A percentile compares a stretch with the other conserved stretches of the same genome.
These are phyloP conservation scores for Penicillium canariense DNA, from an alignment of 495 filamentous ascomycete species.

Conservation along the genomic window DNA sequence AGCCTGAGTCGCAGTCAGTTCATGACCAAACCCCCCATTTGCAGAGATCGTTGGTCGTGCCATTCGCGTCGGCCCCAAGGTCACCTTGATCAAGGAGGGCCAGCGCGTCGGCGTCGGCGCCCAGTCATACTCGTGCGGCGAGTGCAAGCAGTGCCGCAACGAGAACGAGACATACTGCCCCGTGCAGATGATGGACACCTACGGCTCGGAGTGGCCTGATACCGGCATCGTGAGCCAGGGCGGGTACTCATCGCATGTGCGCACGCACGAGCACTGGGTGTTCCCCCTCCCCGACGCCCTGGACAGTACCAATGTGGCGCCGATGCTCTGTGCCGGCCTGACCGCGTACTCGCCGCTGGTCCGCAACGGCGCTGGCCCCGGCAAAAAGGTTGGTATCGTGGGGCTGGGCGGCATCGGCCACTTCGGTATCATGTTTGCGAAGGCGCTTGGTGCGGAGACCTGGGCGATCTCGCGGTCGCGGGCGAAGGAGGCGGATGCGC, in stretches of 20 bases:
- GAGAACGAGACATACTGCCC: constrained; percentile 82
- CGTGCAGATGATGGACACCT: constrained; percentile 58
- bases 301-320: constrained; percentile 64
- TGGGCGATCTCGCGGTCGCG: constrained; percentile 69
- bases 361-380: constrained; percentile 67
- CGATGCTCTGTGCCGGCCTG: constrained; percentile 87
- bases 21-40: neutral
- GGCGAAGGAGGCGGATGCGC: constrained; percentile 66
- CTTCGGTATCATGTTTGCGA: constrained; percentile 68
- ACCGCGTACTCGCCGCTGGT: constrained; percentile 79
- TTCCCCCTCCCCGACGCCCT: constrained; percentile 81
- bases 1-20: neutral
- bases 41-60: constrained; percentile 68
- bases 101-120: constrained; percentile 80
- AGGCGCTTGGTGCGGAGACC: constrained; percentile 67
- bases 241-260: constrained; percentile 66
- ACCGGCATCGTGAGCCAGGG: constrained; percentile 61
- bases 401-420: constrained; percentile 77
- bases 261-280: constrained; percentile 69
- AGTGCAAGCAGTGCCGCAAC: constrained; percentile 64
- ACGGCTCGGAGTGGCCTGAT: constrained; percentile 63
- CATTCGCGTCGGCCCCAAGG: constrained; percentile 66
- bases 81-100: constrained; percentile 65
- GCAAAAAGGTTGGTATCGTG: constrained; percentile 80
- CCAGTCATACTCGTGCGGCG: constrained; percentile 69